phyloP scores from a whole-genome alignment of 345 rosid species.

The Citrus mangshanensis region DNA sequence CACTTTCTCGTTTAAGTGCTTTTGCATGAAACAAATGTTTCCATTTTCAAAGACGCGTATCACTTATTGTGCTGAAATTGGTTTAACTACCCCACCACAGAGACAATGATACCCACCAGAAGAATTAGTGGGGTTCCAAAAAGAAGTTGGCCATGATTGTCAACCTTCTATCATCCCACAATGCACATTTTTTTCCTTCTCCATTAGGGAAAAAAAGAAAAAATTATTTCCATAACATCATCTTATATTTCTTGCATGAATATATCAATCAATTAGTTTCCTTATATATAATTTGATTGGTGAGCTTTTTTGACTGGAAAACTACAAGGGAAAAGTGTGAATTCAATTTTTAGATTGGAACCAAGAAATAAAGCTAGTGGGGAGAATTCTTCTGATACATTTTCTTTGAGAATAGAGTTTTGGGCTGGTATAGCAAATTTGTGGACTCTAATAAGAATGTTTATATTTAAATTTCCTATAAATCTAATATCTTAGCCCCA shows the following conservation, averaged over 20 bases:
- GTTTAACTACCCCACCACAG: conserved; percentile 13
- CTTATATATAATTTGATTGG: background rate
- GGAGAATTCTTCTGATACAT: background rate
- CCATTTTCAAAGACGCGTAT: background rate
- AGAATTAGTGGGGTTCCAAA: background rate
- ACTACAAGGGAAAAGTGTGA: background rate
- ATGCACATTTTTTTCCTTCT: background rate
- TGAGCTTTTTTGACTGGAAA: background rate
- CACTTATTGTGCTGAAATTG: background rate
- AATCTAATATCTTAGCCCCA: too few species aligned
- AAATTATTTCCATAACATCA: background rate
- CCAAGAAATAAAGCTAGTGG: background rate
- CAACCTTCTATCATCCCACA: conserved; percentile 12
- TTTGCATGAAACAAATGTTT: background rate
- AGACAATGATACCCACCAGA: conserved; percentile 6
- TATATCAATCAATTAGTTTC: background rate
- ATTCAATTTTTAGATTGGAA: background rate
- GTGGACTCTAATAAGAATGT: too few species aligned
- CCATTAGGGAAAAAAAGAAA: background rate
- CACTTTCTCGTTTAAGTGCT: background rate
- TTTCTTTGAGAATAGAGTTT: too few species aligned
- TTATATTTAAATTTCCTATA: too few species aligned
- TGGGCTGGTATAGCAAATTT: too few species aligned
- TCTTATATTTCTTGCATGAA: background rate
- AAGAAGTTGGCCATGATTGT: background rate